phyloP scores from a whole-genome alignment of 2,329 filamentous ascomycete species.

The Talaromyces sp. region DNA sequence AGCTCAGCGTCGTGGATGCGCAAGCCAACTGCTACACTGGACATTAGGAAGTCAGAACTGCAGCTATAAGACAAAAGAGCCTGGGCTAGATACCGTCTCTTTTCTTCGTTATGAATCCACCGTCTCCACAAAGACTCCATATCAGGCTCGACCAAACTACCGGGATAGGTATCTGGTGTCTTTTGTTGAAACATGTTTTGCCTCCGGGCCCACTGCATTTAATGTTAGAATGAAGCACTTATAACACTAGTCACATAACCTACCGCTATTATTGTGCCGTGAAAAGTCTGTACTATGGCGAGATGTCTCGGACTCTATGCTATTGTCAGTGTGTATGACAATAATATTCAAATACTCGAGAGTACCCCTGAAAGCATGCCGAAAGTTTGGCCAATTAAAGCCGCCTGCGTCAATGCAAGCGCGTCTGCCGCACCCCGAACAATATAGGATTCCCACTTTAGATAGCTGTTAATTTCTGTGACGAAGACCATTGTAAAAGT shows the following conservation, averaged over 20 bases:
- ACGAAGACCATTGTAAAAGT: background rate
- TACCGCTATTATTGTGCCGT: constrained; percentile 4
- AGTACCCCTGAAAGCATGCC: constrained; percentile 8
- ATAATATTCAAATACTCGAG: background rate
- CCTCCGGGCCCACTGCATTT: constrained; percentile 3
- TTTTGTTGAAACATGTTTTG: constrained; percentile 4
- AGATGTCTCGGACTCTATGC: constrained; percentile 6
- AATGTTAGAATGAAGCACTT: background rate
- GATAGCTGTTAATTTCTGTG: background rate
- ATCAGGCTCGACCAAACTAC: background rate
- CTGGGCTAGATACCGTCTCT: background rate
- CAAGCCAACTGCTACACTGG: constrained; percentile 11
- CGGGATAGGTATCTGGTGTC: background rate
- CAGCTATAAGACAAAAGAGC: background rate
- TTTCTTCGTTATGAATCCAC: constrained; percentile 6
- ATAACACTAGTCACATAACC: background rate
- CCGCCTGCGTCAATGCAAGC: constrained; percentile 5
- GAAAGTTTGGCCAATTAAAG: constrained; percentile 6
- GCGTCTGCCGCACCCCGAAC: constrained; percentile 7
- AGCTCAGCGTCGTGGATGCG: constrained; percentile 27
- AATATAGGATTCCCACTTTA: constrained; percentile 7
- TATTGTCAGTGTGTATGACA: background rate
- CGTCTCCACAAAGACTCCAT: constrained; percentile 2
- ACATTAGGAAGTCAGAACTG: background rate
- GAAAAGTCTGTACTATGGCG: constrained; percentile 3